Conservation (phyloP, 2,329 filamentous ascomycete genomes). For the Hymenoscyphus albidus region DNA sequence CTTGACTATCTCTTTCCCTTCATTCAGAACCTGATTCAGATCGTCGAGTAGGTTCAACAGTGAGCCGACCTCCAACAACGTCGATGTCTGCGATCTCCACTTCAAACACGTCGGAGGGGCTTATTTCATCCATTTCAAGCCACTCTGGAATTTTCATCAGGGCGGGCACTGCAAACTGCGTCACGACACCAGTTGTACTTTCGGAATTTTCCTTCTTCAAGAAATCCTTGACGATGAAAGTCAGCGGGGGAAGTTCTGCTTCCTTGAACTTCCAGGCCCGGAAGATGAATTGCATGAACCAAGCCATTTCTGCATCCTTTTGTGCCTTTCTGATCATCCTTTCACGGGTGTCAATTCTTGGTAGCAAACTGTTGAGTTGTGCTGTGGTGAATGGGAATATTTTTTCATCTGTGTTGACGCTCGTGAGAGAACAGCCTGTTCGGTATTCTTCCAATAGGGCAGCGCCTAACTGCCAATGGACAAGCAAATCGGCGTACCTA, state of each 20-base stretch:
- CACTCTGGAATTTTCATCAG: neutral
- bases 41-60: neutral
- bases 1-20: neutral
- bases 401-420: constrained; percentile 28
- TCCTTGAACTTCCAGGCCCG: constrained; percentile 56
- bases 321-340: constrained; percentile 20
- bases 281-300: constrained; percentile 57
- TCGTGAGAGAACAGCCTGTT: constrained; percentile 36
- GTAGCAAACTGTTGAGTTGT: constrained; percentile 28
- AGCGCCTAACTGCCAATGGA: constrained; percentile 64
- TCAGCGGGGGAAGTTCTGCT: constrained; percentile 45
- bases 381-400: constrained; percentile 33
- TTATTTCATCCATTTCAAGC: neutral
- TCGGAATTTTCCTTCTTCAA: neutral
- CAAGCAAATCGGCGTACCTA: constrained; percentile 58
- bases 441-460: constrained; percentile 47
- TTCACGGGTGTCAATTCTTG: constrained; percentile 30
- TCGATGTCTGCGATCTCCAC: constrained; percentile 9
- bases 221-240: constrained; percentile 19
- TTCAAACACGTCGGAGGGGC: neutral
- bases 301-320: constrained; percentile 41
- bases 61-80: constrained; percentile 1
- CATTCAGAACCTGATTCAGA: neutral
- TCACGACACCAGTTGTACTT: neutral
- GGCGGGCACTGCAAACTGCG: neutral